phyloP scores from a whole-genome alignment of 2,329 filamentous ascomycete species.

The Elsinoe batatas region DNA sequence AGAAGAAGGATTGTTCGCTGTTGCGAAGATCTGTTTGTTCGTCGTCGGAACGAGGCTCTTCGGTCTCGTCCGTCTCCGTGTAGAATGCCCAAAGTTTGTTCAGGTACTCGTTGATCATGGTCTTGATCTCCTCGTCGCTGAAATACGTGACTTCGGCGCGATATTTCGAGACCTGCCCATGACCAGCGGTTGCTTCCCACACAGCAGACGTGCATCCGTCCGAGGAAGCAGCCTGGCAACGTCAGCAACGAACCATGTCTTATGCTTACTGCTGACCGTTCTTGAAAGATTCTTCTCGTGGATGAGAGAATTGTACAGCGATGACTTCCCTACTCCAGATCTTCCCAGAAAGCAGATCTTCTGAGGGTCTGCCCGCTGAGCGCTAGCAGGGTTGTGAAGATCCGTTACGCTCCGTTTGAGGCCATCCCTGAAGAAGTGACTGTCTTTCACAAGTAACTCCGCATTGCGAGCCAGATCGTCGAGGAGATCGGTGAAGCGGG shows the following conservation, averaged over 20 bases:
- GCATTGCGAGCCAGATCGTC: not conserved
- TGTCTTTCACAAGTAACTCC: not conserved
- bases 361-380: not conserved
- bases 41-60: conserved; percentile 16
- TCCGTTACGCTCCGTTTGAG: not conserved
- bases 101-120: conserved; percentile 14
- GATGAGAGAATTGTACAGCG: not conserved
- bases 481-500: not conserved
- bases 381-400: not conserved
- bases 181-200: not conserved
- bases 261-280: not conserved
- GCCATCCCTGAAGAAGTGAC: not conserved
- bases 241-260: not conserved
- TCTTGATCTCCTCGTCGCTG: conserved; percentile 9
- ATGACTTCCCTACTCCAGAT: not conserved
- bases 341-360: not conserved
- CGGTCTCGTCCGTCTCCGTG: conserved; percentile 12
- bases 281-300: not conserved
- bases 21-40: conserved; percentile 9
- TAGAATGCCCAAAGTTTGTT: conserved; percentile 4
- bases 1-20: conserved; percentile 12
- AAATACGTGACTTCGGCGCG: conserved; percentile 15
- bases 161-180: not conserved
- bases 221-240: not conserved
- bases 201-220: not conserved